A percentile compares a stretch with the other conserved stretches of the same genome.
phyloP scores from a whole-genome alignment of 2,329 filamentous ascomycete species.

The Calonectria ilicicola region DNA sequence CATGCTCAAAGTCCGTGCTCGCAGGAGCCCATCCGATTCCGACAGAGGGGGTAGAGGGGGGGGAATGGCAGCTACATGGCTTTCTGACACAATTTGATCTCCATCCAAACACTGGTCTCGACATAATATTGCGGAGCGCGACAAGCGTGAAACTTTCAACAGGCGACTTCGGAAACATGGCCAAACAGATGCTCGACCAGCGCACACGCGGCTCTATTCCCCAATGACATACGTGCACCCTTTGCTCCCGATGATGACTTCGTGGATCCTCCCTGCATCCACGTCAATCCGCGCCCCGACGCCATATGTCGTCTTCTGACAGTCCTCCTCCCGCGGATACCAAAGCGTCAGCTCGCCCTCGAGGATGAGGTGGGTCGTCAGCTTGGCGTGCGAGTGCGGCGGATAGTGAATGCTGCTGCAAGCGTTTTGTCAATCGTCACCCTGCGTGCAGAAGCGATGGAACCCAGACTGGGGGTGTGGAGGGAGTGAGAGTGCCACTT shows the following conservation, averaged over 20 bases:
- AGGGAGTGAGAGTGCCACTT: no score
- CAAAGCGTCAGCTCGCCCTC: conserved; percentile 73
- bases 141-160: background rate
- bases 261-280: conserved; percentile 71
- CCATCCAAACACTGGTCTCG: background rate
- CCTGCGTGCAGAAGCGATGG: background rate
- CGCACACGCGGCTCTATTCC: conserved; percentile 53
- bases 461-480: background rate
- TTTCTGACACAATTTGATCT: background rate
- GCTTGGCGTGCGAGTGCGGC: conserved; percentile 72
- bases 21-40: no score
- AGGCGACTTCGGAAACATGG: background rate
- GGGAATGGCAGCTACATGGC: background rate
- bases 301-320: conserved; percentile 69
- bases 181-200: background rate
- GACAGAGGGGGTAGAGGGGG: no score
- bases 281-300: conserved; percentile 75
- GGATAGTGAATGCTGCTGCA: conserved; percentile 74
- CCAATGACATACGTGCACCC: conserved; percentile 78
- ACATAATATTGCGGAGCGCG: background rate
- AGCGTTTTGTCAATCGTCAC: conserved; percentile 5
- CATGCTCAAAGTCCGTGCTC: background rate
- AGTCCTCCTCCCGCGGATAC: conserved; percentile 70
- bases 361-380: conserved; percentile 78
- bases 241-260: conserved; percentile 75